Evolutionary conservation across 257 asterid genomes (phyloP).

Genomic region (Solanum bulbocastanum): DNA sequence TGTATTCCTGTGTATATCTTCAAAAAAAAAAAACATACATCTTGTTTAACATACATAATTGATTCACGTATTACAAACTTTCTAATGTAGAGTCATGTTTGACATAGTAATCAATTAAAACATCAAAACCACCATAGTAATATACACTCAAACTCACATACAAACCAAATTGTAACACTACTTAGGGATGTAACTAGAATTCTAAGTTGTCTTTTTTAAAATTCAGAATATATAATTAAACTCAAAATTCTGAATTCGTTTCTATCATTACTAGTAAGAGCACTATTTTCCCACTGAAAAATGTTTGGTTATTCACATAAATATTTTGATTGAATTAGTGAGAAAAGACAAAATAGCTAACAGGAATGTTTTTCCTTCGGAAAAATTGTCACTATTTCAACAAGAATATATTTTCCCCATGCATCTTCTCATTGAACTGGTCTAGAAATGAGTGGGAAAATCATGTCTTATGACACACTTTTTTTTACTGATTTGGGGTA

Average conservation of each 20-base stretch:
- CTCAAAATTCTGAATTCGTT: not conserved
- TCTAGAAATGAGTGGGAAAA: too few species aligned
- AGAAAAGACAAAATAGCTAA: too few species aligned
- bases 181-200: not conserved
- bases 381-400: not conserved
- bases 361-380: too few species aligned
- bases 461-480: not conserved
- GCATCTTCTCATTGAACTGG: too few species aligned
- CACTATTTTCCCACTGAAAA: too few species aligned
- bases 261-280: not conserved
- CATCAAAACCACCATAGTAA: not conserved
- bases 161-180: not conserved
- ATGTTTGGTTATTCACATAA: not conserved
- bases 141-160: not conserved
- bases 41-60: not conserved
- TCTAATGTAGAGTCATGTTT: not conserved
- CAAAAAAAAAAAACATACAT: not conserved
- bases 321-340: too few species aligned
- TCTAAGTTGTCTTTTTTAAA: not conserved
- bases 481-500: too few species aligned
- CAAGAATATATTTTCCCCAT: not conserved
- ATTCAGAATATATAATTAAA: not conserved
- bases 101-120: not conserved
- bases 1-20: not conserved
- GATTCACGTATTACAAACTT: not conserved